These are phyloP conservation scores for Aspergillus sp. DNA, from an alignment of 2,329 filamentous ascomycete genomes.

Conservation along the genomic window DNA sequence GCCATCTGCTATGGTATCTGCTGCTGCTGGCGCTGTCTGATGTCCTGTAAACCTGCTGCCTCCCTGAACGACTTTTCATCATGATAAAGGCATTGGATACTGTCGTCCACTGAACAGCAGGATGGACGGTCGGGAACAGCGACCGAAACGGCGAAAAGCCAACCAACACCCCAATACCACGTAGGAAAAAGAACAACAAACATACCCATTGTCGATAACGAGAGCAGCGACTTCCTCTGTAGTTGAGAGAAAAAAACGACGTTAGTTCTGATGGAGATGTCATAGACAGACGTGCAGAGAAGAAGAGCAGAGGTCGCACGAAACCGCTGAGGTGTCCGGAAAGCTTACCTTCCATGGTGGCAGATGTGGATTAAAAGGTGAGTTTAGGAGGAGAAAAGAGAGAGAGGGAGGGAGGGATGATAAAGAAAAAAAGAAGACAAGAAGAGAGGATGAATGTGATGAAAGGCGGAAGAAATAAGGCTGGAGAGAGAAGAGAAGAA, in stretches of 20 bases:
- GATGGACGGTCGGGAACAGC: neutral
- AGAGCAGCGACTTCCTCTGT: constrained; percentile 99
- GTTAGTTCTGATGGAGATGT: constrained; percentile 26
- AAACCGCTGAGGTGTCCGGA: constrained; percentile 26
- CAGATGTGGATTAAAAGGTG: constrained; percentile 15
- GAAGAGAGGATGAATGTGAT: constrained; percentile 24
- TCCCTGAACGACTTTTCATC: too few species aligned
- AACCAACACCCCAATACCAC: constrained; percentile 19
- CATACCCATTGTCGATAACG: constrained; percentile 99
- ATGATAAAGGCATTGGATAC: too few species aligned
- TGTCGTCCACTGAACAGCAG: too few species aligned
- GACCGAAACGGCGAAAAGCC: constrained; percentile 3
- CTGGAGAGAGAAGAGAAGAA: constrained; percentile 16
- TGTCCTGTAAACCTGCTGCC: too few species aligned
- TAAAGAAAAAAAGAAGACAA: constrained; percentile 26
- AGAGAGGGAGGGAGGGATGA: constrained; percentile 18
- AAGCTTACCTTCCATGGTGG: constrained; percentile 60
- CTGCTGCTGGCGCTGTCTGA: too few species aligned
- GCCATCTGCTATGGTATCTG: too few species aligned
- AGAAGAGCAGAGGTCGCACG: constrained; percentile 10
- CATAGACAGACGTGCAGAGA: constrained; percentile 7
- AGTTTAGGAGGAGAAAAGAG: constrained; percentile 22
- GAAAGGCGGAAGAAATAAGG: constrained; percentile 3
- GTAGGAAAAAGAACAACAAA: constrained; percentile 28
- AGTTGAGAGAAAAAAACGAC: constrained; percentile 27